These are phyloP conservation scores for Penicillium roqueforti DNA, from an alignment of 495 filamentous ascomycete genomes.

Conservation along the genomic window DNA sequence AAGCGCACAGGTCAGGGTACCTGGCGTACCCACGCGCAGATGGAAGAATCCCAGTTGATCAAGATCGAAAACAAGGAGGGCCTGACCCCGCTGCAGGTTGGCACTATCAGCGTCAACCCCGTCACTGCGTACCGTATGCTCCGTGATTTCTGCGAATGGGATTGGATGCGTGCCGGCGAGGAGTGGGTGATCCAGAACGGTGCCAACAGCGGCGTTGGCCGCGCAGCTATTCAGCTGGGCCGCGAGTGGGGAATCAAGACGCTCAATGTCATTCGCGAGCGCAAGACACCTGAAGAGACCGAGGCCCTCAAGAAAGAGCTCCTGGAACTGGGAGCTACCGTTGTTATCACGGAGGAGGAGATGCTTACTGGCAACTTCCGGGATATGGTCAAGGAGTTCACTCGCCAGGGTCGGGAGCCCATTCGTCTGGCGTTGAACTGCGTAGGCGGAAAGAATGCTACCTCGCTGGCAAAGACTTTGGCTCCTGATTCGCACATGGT, in stretches of 20 bases:
- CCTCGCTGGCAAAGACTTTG: conserved; percentile 66
- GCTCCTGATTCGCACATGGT: conserved; percentile 67
- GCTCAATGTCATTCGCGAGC: conserved; percentile 76
- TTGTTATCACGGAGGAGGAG: conserved; percentile 75
- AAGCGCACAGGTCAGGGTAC: conserved; percentile 76
- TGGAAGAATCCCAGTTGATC: conserved; percentile 60
- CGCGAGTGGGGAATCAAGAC: conserved; percentile 78
- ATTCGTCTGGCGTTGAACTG: conserved; percentile 84
- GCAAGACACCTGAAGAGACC: conserved; percentile 57
- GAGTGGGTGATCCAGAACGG: conserved; percentile 97
- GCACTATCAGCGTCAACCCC: conserved; percentile 85
- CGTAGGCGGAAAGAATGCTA: conserved; percentile 83
- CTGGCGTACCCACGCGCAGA: conserved; percentile 83
- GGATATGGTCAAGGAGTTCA: conserved; percentile 62
- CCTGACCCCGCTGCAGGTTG: conserved; percentile 68
- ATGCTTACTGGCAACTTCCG: conserved; percentile 62
- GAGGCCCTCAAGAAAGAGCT: conserved; percentile 68
- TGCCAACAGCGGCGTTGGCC: conserved; percentile 86
- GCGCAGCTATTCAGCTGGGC: conserved; percentile 82
- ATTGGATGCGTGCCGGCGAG: conserved; percentile 45
- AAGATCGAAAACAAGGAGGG: conserved; percentile 63
- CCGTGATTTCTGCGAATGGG: conserved; percentile 67
- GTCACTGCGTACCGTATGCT: conserved; percentile 92
- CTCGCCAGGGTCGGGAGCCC: conserved; percentile 60
- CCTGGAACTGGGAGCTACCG: conserved; percentile 65